Conservation (phyloP, 164 flowering plant species). For the Taxillus chinensis region DNA sequence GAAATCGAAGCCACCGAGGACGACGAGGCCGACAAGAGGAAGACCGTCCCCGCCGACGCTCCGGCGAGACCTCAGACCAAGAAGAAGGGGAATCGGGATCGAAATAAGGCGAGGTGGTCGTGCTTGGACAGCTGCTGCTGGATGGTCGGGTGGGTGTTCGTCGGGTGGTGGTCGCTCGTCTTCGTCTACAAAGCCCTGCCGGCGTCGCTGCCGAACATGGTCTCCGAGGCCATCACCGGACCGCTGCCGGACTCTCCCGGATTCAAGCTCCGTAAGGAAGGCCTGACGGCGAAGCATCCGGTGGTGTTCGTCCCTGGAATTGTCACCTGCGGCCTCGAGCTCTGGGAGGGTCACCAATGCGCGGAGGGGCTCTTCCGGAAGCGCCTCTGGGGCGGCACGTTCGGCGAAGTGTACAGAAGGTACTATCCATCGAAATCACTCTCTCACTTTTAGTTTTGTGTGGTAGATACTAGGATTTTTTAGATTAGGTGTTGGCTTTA, state of each 20-base stretch:
- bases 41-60: not conserved
- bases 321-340: slow-evolving; percentile 3
- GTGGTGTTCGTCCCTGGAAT: slow-evolving; percentile 4
- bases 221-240: slow-evolving; percentile 3
- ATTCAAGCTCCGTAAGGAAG: not conserved
- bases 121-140: slow-evolving; percentile 3
- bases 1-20: not conserved
- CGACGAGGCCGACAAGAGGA: not conserved
- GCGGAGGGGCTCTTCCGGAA: slow-evolving; percentile 5
- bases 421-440: not conserved
- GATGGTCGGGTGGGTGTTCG: not conserved
- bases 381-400: slow-evolving; percentile 8
- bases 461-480: too few relatives aligned
- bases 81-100: not conserved
- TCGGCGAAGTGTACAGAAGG: slow-evolving; percentile 2
- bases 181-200: not conserved
- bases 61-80: not conserved
- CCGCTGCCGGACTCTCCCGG: slow-evolving; percentile 1
- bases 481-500: too few relatives aligned
- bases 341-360: slow-evolving; percentile 4
- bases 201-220: slow-evolving; percentile 1
- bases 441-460: too few relatives aligned
- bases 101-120: not conserved
- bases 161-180: not conserved
- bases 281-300: not conserved